Evolutionary conservation across 1,139 yeast genomes (phyloP).

Genomic region (Yamadazyma membranifaciens): DNA sequence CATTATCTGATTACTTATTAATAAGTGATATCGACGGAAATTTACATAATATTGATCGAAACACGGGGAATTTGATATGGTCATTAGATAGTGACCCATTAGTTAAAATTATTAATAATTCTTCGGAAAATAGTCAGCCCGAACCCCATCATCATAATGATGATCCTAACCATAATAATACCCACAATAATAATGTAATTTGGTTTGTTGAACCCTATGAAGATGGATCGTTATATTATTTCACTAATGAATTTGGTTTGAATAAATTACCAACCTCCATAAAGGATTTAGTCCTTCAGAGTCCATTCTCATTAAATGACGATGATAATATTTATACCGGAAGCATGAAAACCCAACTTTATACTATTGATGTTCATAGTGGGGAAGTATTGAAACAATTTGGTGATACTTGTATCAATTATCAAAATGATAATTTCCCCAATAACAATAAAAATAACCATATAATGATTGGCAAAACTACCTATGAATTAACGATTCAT

Average conservation of each 20-base stretch:
- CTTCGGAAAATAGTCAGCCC: background rate
- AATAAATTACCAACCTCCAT: conserved; percentile 82
- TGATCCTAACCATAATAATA: background rate
- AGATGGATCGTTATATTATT: conserved; percentile 85
- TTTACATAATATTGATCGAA: conserved; percentile 75
- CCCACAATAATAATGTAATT: conserved; percentile 28
- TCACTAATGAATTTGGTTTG: conserved; percentile 74
- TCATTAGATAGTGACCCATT: conserved; percentile 57
- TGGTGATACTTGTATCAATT: conserved; percentile 29
- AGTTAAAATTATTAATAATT: conserved; percentile 41
- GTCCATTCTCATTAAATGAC: conserved; percentile 78
- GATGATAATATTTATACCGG: conserved; percentile 94
- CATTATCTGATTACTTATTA: conserved; percentile 59
- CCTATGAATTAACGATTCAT: conserved; percentile 43
- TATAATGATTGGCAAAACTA: conserved; percentile 52
- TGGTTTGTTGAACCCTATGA: conserved; percentile 93
- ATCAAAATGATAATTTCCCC: background rate
- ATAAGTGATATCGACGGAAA: conserved; percentile 89
- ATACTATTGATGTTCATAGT: conserved; percentile 67
- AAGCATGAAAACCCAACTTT: conserved; percentile 70
- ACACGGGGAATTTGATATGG: conserved; percentile 80
- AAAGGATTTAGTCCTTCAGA: conserved; percentile 71
- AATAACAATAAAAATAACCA: conserved; percentile 13
- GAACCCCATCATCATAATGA: too few relatives aligned
- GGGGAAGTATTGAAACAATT: conserved; percentile 76